Evolutionary conservation across 768 basidiomycete genomes (phyloP).

Genomic region (Pleurotus platypus): DNA sequence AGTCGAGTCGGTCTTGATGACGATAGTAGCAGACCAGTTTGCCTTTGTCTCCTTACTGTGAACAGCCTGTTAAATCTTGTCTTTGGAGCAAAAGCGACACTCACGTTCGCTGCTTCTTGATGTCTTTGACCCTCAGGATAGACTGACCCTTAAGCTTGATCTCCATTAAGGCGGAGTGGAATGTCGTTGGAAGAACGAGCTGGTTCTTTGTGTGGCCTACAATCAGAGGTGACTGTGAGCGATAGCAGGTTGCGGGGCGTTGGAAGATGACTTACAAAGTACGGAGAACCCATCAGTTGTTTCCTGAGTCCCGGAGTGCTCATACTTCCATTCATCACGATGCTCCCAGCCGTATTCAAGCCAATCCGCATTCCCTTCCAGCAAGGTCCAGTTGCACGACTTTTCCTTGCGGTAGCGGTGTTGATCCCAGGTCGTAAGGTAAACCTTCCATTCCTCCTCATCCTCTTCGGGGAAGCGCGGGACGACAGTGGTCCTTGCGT

Average conservation of each 20-base stretch:
- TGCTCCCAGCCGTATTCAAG: constrained; percentile 11
- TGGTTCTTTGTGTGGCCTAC: constrained; percentile 12
- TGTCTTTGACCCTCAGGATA: constrained; percentile 5
- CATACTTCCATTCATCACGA: constrained; percentile 13
- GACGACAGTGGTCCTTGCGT: constrained; percentile 11
- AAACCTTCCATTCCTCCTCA: constrained; percentile 13
- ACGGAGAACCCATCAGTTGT: background rate
- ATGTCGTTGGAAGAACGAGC: constrained; percentile 10
- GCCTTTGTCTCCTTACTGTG: constrained; percentile 9
- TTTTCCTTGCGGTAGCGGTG: constrained; percentile 6
- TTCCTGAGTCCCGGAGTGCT: constrained; percentile 10
- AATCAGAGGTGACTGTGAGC: background rate
- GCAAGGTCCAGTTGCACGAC: constrained; percentile 10
- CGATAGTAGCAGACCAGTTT: constrained; percentile 8
- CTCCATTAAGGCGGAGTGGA: constrained; percentile 5
- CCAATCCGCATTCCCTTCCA: constrained; percentile 6
- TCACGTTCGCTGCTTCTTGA: constrained; percentile 6
- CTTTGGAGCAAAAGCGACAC: background rate
- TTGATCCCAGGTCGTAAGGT: constrained; percentile 13
- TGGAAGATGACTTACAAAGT: background rate
- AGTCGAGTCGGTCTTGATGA: background rate
- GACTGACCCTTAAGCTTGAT: constrained; percentile 11
- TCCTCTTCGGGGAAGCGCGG: constrained; percentile 13
- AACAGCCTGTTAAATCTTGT: background rate
- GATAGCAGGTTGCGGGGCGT: background rate